Evolutionary conservation across 1,284 basidiomycete species (phyloP).

Genomic region (Trichosporon sp.): DNA sequence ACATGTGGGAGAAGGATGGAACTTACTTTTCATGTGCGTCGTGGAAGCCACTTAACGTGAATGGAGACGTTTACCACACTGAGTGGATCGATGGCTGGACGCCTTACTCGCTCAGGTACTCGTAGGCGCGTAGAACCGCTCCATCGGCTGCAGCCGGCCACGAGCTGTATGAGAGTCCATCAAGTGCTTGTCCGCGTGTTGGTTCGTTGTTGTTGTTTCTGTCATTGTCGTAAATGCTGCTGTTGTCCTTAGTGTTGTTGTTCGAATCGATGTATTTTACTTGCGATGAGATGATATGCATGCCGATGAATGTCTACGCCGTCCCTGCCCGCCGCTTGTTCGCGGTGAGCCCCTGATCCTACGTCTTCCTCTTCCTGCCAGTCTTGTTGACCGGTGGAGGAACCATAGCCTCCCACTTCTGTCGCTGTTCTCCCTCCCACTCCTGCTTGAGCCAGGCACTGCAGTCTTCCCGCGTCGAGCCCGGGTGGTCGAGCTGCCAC

Average conservation of each 20-base stretch:
- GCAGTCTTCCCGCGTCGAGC: conserved; percentile 61
- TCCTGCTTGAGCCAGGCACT: conserved; percentile 57
- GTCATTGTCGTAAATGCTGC: background rate
- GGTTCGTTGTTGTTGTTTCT: background rate
- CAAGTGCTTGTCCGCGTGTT: background rate
- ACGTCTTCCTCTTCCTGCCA: conserved; percentile 11
- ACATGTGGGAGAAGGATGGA: background rate
- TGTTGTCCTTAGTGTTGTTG: background rate
- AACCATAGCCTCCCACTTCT: conserved; percentile 12
- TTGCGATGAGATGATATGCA: background rate
- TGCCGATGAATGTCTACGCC: background rate
- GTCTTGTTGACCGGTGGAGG: conserved; percentile 9
- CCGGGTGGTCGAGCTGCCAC: conserved; percentile 77
- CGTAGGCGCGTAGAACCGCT: too few species aligned
- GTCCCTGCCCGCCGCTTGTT: background rate
- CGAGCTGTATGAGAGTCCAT: too few species aligned
- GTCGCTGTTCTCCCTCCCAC: conserved; percentile 29
- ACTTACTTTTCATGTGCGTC: background rate
- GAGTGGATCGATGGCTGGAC: background rate
- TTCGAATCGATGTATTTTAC: background rate
- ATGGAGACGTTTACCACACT: background rate
- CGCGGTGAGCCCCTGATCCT: conserved; percentile 3
- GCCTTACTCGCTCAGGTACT: background rate
- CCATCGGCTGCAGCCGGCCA: too few species aligned
- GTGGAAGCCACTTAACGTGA: background rate